Evolutionary conservation across 257 asterid genomes (phyloP), one percentile per base, ranked within the genome.

Genomic region (Jaltomata sinuosa): DNA sequence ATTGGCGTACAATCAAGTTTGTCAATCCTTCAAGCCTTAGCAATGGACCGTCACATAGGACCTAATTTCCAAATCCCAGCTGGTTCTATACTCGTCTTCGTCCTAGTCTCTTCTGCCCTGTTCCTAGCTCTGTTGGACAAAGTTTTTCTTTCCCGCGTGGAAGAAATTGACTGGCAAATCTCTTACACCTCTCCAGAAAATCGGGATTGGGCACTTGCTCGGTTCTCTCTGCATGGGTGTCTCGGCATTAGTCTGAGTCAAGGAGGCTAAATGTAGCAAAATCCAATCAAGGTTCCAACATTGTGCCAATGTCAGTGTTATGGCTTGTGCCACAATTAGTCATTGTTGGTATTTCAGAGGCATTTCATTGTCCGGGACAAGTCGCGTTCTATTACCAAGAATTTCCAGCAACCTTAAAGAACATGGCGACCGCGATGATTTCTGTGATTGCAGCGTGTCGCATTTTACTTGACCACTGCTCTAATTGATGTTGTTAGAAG

Each of bases 381-480:
- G 92, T 96, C 9, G 97, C 92, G 84, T 91, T 96, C 11, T 96
- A 91, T 53, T 92, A 94, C 84, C 92, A 89, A 80, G 99, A 96
- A 88, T 96, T 96, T 42, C 99, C 98, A 0, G 94, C 92, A 71
- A 92, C 83, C 53, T 90, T 96, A 97, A 90, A 89, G 1, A 94
- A 97, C 15, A 54, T 94, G 87, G 99, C 97, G 0, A 96, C 94
- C 19, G 93, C 98, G 11, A 42, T 96, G 87, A 88, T 92, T 16
- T 92, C 96, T 0, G 85, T 93, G 21, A 90, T 97, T 0, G 81
- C 79, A 86, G 98, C 7, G 92, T 0, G 97, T 95, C 25, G 94
- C 97, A 0, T 92, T 71, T 57, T 96, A 96, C n/a, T 34, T 96
- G 1, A 93, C 98, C 11, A 88, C 89, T 1, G 25, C 87, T 0